Percentiles rank a stretch among this genome's conserved stretches.
Conservation (phyloP, 495 filamentous ascomycete species). For the Penicillium chermesinum region DNA sequence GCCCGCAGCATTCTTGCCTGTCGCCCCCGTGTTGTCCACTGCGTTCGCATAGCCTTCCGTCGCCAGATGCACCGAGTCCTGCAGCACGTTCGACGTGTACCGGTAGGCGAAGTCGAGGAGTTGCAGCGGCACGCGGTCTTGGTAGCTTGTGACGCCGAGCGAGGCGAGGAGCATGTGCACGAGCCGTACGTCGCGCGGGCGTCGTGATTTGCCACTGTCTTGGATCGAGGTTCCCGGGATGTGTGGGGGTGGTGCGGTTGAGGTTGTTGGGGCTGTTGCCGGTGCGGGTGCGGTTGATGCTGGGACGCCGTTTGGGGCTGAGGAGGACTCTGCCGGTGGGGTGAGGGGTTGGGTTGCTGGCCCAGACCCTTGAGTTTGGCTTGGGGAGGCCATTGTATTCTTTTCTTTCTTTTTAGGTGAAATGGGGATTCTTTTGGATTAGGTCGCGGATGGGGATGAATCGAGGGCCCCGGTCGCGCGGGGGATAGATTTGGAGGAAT, state of each 20-base stretch:
- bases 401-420: background rate
- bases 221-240: constrained; percentile 51
- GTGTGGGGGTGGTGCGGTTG: constrained; percentile 33
- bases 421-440: background rate
- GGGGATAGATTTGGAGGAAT: background rate
- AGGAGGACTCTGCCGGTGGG: constrained; percentile 39
- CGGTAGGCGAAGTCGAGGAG: constrained; percentile 97
- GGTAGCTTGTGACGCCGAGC: constrained; percentile 83
- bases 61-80: constrained; percentile 49
- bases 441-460: constrained; percentile 5
- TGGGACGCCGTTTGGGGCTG: constrained; percentile 19
- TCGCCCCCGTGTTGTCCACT: constrained; percentile 18
- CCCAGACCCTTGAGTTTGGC: constrained; percentile 29
- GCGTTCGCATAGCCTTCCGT: constrained; percentile 48
- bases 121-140: constrained; percentile 88
- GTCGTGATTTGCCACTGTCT: constrained; percentile 60
- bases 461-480: background rate
- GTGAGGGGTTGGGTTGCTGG: constrained; percentile 41
- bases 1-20: constrained; percentile 16
- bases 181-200: constrained; percentile 84
- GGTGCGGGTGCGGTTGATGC: constrained; percentile 14
- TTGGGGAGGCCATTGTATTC: constrained; percentile 38
- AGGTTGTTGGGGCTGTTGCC: constrained; percentile 20
- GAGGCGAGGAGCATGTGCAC: constrained; percentile 86
- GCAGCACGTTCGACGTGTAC: constrained; percentile 51